phyloP scores from a whole-genome alignment of 345 rosid species.

The Adansonia digitata region DNA sequence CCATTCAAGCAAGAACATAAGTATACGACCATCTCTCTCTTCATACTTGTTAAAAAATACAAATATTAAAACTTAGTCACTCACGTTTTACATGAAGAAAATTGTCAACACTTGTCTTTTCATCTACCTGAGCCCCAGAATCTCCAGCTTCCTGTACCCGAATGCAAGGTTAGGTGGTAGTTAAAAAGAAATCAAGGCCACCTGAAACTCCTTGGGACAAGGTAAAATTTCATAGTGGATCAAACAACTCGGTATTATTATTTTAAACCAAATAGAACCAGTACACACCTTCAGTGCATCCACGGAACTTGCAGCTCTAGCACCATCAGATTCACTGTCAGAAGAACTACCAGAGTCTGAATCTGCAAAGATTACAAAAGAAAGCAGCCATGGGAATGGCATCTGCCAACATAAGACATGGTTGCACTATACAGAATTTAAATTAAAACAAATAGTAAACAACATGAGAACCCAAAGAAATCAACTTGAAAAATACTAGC shows the following conservation, averaged over 20 bases:
- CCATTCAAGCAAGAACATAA: background rate
- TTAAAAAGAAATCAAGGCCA: background rate
- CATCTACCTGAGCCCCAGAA: conserved; percentile 41
- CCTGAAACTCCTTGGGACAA: background rate
- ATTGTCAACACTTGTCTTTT: conserved; percentile 33
- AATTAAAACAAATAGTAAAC: background rate
- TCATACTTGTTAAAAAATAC: background rate
- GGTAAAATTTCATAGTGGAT: background rate
- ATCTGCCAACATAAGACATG: background rate
- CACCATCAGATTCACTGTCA: conserved; percentile 48
- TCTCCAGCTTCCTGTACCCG: conserved; percentile 42
- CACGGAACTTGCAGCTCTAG: conserved; percentile 36
- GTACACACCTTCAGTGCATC: conserved; percentile 40
- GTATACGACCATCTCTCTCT: background rate
- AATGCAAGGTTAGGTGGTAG: background rate
- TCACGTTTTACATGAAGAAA: conserved; percentile 49
- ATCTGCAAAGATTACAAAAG: conserved; percentile 31
- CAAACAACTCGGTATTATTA: background rate
- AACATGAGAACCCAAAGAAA: background rate
- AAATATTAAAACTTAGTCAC: background rate
- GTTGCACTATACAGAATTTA: background rate
- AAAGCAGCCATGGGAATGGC: background rate
- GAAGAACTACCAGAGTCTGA: conserved; percentile 59
- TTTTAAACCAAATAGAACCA: background rate
- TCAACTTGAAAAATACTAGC: background rate